Evolutionary conservation across 345 rosid species (phyloP).

Genomic region (Eucalyptus pumila): DNA sequence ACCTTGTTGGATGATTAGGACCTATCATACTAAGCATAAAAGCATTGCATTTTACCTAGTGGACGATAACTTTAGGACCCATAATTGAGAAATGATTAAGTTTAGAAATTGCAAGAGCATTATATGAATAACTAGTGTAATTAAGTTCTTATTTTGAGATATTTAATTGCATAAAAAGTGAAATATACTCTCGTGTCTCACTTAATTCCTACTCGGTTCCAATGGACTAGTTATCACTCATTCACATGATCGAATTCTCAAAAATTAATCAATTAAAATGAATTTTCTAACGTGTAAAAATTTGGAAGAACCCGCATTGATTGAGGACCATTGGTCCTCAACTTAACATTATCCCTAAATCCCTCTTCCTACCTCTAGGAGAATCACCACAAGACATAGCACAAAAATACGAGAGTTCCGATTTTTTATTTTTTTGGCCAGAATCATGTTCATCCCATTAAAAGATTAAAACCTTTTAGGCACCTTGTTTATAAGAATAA

Average conservation of each 20-base stretch:
- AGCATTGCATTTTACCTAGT: not conserved
- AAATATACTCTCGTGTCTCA: not conserved
- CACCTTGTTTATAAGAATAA: too few relatives aligned
- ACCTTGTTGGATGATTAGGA: not conserved
- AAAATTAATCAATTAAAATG: too few relatives aligned
- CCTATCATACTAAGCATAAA: not conserved
- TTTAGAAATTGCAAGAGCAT: rapidly evolving
- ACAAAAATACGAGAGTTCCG: not conserved
- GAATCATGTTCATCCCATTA: not conserved
- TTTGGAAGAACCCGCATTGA: rapidly evolving
- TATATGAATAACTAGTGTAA: not conserved
- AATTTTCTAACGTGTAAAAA: not conserved
- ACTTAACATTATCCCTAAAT: not conserved
- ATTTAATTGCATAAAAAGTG: too few relatives aligned
- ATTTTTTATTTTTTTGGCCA: too few relatives aligned
- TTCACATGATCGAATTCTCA: too few relatives aligned
- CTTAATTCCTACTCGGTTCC: not conserved
- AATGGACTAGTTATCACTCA: too few relatives aligned
- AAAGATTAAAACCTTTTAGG: not conserved
- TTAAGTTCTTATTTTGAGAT: too few relatives aligned
- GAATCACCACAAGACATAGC: not conserved
- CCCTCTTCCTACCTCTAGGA: rapidly evolving
- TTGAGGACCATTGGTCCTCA: not conserved
- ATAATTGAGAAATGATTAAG: not conserved
- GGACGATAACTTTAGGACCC: not conserved